Percentiles rank a stretch among this genome's conserved stretches.
Evolutionary conservation across 73 alveolate species (phyloP).

Genomic region (Paramecium primaurelia): DNA sequence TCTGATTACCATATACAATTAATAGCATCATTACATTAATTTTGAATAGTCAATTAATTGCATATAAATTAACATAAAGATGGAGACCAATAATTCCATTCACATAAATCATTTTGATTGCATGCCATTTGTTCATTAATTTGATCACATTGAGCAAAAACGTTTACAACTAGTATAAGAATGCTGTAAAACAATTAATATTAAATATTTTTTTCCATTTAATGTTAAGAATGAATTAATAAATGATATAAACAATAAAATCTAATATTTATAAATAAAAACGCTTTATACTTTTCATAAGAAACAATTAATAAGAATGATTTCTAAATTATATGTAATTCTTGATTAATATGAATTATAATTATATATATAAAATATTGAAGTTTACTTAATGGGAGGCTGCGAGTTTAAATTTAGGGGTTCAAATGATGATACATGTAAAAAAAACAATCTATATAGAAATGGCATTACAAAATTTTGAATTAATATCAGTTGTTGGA

Average conservation of each 20-base stretch:
- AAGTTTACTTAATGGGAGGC: not conserved
- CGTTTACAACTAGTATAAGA: not conserved
- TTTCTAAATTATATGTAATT: too few relatives aligned
- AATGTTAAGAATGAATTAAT: not conserved
- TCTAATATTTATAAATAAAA: not conserved
- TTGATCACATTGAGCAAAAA: not conserved
- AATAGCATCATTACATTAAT: not conserved
- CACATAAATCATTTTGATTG: not conserved
- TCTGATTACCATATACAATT: not conserved
- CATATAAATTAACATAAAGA: not conserved
- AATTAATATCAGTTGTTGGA: constrained; percentile 56
- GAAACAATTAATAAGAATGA: not conserved
- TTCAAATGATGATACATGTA: not conserved
- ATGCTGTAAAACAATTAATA: not conserved
- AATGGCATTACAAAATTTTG: not conserved
- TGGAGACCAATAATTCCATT: not conserved
- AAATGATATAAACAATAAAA: not conserved
- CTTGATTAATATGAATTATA: not conserved
- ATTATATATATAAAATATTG: too few relatives aligned
- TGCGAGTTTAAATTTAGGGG: constrained; percentile 2
- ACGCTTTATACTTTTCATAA: not conserved
- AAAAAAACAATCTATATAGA: not conserved
- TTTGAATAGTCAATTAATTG: not conserved
- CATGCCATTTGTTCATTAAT: not conserved
- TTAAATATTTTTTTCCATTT: not conserved